Base-by-base conservation (phyloP, 2,329 filamentous ascomycete species). In the Venturia nashicola region DNA sequence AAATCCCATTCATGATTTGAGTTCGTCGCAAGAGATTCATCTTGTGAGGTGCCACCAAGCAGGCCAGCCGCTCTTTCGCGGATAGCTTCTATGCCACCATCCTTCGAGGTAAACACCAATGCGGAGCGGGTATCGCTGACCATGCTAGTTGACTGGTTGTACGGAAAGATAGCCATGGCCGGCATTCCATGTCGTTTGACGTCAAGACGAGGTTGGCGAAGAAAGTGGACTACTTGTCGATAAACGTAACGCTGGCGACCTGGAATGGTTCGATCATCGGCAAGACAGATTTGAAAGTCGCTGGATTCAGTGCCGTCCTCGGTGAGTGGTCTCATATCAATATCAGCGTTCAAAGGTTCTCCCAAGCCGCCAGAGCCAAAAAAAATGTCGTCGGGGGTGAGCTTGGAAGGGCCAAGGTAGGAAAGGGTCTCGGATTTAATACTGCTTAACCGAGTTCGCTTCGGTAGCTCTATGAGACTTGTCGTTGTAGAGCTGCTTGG, bases 331-430 rank as follows among this genome's bases (percentile, higher is more conserved):
- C 27, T 36, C 23, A 55, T 42, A 18, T 63, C 48, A 14, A 63
- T 16, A n/a, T 57, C 61, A 40, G 27, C 12, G 39, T 63, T 63
- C 23, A 63, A 27, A 27, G 69, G 67, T 36, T 67, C 32, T 32
- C 71, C 71, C 9, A 73, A 44, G 3, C 36, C 20, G 14, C 70
- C 72, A 2, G 65, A 62, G 39, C 71, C 71, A 61, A 71, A 76
- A 67, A 77, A 76, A 2, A 76, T 34, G 5, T 69, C 63, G 54
- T 76, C 71, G 2, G 75, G 62, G 1, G 71, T 64, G 14, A 71
- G 27, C 16, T 65, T 67, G 0, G 61, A 39, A 14, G 69, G 66
- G 9, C 65, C 66, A 11, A 74, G 63, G 44, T 40, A 57, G 3
- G 61, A 63, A 20, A 27, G 20, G 14, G 18, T 44, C 9, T 51